A percentile compares a stretch with the other conserved stretches of the same genome.
Conservation (phyloP, 805 yeast species). For the Candida maesae region DNA sequence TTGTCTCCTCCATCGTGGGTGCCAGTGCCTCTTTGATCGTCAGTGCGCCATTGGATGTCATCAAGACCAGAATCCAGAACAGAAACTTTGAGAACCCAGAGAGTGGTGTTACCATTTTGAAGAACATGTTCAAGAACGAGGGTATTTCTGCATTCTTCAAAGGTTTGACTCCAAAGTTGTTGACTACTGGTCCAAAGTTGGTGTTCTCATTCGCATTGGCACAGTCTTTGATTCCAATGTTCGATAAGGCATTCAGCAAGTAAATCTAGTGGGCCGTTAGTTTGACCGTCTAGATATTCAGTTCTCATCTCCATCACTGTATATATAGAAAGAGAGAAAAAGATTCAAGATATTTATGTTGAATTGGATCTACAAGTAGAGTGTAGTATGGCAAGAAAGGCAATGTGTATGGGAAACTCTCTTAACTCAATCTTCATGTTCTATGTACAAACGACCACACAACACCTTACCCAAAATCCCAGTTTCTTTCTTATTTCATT, state of each 20-base stretch:
- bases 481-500: background rate
- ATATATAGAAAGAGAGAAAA: no score
- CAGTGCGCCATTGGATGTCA: constrained; percentile 96
- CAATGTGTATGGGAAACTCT: no score
- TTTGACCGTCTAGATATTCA: no score
- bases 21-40: constrained; percentile 96
- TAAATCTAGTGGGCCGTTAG: no score
- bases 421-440: no score
- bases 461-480: no score
- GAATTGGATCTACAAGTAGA: background rate
- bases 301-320: no score
- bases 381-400: background rate
- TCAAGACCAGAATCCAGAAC: constrained; percentile 98
- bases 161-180: constrained; percentile 92
- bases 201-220: constrained; percentile 98
- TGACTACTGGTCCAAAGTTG: constrained; percentile 97
- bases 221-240: constrained; percentile 94
- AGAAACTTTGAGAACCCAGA: constrained; percentile 94
- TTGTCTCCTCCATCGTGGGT: constrained; percentile 90
- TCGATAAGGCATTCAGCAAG: constrained; percentile 60
- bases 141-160: constrained; percentile 90
- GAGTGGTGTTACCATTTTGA: constrained; percentile 86
- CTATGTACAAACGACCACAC: no score
- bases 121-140: constrained; percentile 89
- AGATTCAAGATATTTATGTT: no score